Conservation (phyloP, 2,329 filamentous ascomycete species). For the Aspergillus fumigatiaffinis region DNA sequence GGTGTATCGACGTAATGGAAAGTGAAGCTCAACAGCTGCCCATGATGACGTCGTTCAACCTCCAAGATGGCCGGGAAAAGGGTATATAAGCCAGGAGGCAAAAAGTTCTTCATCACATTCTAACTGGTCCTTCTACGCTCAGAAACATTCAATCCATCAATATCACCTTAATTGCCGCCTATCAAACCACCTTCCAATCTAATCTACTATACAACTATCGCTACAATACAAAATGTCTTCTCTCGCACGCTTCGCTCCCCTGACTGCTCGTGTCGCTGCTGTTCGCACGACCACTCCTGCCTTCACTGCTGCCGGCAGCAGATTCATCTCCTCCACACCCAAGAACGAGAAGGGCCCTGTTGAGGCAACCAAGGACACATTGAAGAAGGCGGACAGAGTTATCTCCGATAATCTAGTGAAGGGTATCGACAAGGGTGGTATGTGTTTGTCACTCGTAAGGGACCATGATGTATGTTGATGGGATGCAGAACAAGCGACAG, state of each 20-base stretch:
- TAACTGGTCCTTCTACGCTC: background rate
- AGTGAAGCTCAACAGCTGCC: constrained; percentile 1
- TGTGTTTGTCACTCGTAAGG: constrained; percentile 18
- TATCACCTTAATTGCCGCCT: background rate
- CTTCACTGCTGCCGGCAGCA: constrained; percentile 11
- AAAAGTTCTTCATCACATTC: background rate
- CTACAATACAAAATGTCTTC: constrained; percentile 30
- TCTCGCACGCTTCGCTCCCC: constrained; percentile 29
- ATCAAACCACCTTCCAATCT: background rate
- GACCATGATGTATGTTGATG: constrained; percentile 4
- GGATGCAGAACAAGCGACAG: constrained; percentile 47
- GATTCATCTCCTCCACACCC: constrained; percentile 51
- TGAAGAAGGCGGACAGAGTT: constrained; percentile 55
- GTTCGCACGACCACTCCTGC: constrained; percentile 11
- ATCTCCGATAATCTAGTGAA: constrained; percentile 55
- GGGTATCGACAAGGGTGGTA: constrained; percentile 62
- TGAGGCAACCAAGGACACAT: constrained; percentile 55
- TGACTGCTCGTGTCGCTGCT: constrained; percentile 22
- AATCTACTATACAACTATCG: background rate
- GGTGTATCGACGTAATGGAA: constrained; percentile 23
- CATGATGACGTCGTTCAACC: constrained; percentile 3
- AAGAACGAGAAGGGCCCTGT: constrained; percentile 49
- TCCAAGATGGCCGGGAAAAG: background rate
- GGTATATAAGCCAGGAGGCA: constrained; percentile 1
- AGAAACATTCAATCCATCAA: background rate